Evolutionary conservation across 768 basidiomycete genomes (phyloP).

Genomic region (Aureoboletus auriporus): DNA sequence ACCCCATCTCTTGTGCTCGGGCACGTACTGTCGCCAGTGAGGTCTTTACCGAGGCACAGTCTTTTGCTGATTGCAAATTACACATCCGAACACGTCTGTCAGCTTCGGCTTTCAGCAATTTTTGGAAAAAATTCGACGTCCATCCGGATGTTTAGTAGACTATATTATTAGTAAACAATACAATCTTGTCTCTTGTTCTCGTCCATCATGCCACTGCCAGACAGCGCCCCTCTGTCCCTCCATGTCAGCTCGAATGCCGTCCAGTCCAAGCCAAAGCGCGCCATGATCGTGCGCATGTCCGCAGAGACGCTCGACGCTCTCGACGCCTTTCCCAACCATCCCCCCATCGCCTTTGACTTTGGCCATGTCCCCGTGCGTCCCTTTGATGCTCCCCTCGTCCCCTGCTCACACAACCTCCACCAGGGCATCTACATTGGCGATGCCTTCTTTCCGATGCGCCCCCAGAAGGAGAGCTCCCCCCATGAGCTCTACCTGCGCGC

Average conservation of each 20-base stretch:
- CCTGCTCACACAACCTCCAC: not conserved
- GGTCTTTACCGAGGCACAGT: conserved; percentile 94
- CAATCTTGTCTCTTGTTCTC: not conserved
- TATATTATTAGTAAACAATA: too few species aligned
- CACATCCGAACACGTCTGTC: conserved; percentile 92
- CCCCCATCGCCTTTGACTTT: conserved; percentile 58
- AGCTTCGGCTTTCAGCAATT: conserved; percentile 89
- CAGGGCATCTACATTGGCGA: conserved; percentile 69
- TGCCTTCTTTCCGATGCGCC: conserved; percentile 56
- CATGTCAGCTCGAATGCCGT: conserved; percentile 51
- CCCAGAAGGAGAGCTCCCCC: conserved; percentile 47
- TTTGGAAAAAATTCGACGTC: conserved; percentile 54
- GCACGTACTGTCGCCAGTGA: conserved; percentile 95
- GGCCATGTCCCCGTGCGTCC: conserved; percentile 52
- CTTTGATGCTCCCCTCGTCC: not conserved
- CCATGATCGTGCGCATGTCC: conserved; percentile 74
- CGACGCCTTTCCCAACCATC: conserved; percentile 41
- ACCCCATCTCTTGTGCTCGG: conserved; percentile 90
- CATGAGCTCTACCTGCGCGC: conserved; percentile 75
- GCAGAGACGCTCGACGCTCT: conserved; percentile 69
- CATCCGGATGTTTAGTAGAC: not conserved
- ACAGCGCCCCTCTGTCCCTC: conserved; percentile 49
- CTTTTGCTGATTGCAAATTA: conserved; percentile 97
- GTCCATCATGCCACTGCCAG: conserved; percentile 62
- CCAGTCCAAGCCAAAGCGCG: conserved; percentile 62